These are phyloP conservation scores for Candida tetrigidarum DNA, from an alignment of 1,139 yeast genomes.

Conservation along the genomic window DNA sequence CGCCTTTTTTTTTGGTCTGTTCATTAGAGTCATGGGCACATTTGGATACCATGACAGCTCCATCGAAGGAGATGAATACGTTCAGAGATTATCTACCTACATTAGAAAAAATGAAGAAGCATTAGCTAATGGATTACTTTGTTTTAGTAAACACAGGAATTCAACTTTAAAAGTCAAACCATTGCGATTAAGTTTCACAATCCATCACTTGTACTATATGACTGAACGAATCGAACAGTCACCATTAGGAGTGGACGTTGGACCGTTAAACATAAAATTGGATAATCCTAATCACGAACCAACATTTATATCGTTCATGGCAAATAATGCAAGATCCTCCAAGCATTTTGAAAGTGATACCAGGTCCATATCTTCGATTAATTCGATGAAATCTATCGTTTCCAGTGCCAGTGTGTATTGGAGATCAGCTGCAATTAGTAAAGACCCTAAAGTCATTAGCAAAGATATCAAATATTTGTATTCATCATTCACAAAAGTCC, in stretches of 20 bases:
- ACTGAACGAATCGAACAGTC: slow-evolving; percentile 60
- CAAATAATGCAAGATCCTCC: slow-evolving; percentile 47
- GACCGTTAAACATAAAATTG: slow-evolving; percentile 62
- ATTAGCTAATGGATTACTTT: slow-evolving; percentile 49
- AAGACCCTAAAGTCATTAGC: slow-evolving; percentile 47
- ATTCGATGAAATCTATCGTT: slow-evolving; percentile 61
- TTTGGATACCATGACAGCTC: slow-evolving; percentile 28
- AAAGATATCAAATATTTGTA: slow-evolving; percentile 61
- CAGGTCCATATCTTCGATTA: slow-evolving; percentile 63
- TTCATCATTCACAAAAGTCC: slow-evolving; percentile 68
- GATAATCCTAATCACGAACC: slow-evolving; percentile 64
- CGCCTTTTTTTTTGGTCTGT: no score
- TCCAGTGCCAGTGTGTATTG: slow-evolving; percentile 50
- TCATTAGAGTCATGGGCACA: slow-evolving; percentile 21
- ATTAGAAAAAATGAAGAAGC: slow-evolving; percentile 48
- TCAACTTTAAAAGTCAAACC: slow-evolving; percentile 42
- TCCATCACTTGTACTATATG: slow-evolving; percentile 66
- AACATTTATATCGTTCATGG: slow-evolving; percentile 56
- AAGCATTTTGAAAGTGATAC: slow-evolving; percentile 58
- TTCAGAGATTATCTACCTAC: slow-evolving; percentile 45
- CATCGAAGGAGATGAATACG: slow-evolving; percentile 48
- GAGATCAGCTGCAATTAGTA: slow-evolving; percentile 40
- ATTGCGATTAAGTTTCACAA: slow-evolving; percentile 56
- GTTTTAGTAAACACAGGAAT: slow-evolving; percentile 39
- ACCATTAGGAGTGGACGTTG: slow-evolving; percentile 58